phyloP scores from a whole-genome alignment of 306 rosid genomes.

The Malus domestica region DNA sequence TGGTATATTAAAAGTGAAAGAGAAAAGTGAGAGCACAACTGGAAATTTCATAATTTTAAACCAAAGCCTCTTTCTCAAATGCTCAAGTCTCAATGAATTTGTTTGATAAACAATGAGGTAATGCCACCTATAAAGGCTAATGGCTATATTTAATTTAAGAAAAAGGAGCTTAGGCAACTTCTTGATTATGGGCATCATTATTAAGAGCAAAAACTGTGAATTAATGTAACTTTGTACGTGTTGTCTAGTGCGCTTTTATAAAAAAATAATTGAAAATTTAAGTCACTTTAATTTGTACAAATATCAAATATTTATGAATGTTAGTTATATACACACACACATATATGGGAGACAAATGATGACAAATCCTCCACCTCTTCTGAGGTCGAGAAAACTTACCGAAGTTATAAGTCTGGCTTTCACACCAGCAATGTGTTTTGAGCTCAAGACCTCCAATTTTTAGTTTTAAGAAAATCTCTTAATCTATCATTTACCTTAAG shows the following conservation, averaged over 20 bases:
- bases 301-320: too few relatives aligned
- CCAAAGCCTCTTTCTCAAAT: neutral
- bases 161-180: conserved; percentile 1
- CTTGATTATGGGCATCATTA: conserved; percentile 34
- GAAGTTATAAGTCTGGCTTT: too few relatives aligned
- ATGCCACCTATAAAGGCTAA: neutral
- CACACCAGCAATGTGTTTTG: too few relatives aligned
- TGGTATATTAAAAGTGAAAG: too few relatives aligned
- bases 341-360: too few relatives aligned
- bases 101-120: neutral
- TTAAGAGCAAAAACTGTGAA: conserved; percentile 12
- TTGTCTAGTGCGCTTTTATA: too few relatives aligned
- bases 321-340: too few relatives aligned
- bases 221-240: neutral
- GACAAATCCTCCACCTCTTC: too few relatives aligned
- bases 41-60: neutral
- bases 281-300: neutral
- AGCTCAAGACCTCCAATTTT: too few relatives aligned
- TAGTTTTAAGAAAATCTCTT: fast-evolving
- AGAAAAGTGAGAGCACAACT: neutral
- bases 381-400: fast-evolving
- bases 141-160: conserved; percentile 8
- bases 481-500: too few relatives aligned
- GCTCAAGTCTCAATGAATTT: neutral
- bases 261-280: neutral